Evolutionary conservation across 2,329 filamentous ascomycete genomes (phyloP).

Genomic region (Colletotrichum sp.): DNA sequence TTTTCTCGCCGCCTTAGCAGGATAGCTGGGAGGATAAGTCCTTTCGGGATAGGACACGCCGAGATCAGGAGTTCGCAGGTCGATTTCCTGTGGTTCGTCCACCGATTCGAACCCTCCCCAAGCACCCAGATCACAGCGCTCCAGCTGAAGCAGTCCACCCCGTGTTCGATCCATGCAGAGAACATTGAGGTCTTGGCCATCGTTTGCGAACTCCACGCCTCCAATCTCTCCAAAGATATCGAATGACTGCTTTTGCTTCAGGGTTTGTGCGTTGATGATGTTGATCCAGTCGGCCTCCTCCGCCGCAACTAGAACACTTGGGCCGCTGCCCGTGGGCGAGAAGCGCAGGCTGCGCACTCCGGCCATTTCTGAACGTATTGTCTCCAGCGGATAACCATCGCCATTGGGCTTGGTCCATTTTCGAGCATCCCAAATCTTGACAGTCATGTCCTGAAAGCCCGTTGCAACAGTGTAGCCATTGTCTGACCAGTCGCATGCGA

Average conservation of each 20-base stretch:
- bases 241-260: constrained; percentile 69
- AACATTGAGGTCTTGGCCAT: constrained; percentile 71
- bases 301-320: constrained; percentile 70
- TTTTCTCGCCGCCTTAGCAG: background rate
- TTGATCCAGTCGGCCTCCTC: constrained; percentile 79
- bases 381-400: constrained; percentile 50
- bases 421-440: constrained; percentile 79
- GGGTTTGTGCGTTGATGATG: constrained; percentile 72
- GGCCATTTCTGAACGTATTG: constrained; percentile 69
- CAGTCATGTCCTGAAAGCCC: constrained; percentile 74
- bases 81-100: background rate
- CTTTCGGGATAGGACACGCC: background rate
- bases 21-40: background rate
- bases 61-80: background rate
- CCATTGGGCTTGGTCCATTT: constrained; percentile 65
- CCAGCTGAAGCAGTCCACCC: constrained; percentile 70
- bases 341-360: constrained; percentile 74
- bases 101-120: background rate
- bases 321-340: constrained; percentile 72
- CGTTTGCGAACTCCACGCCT: constrained; percentile 69
- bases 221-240: constrained; percentile 79
- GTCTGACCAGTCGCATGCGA: constrained; percentile 81
- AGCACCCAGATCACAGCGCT: constrained; percentile 47
- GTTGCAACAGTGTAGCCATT: constrained; percentile 80
- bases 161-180: constrained; percentile 70